These are phyloP conservation scores for Fusarium siculi DNA, from an alignment of 2,329 filamentous ascomycete genomes.

Conservation along the genomic window DNA sequence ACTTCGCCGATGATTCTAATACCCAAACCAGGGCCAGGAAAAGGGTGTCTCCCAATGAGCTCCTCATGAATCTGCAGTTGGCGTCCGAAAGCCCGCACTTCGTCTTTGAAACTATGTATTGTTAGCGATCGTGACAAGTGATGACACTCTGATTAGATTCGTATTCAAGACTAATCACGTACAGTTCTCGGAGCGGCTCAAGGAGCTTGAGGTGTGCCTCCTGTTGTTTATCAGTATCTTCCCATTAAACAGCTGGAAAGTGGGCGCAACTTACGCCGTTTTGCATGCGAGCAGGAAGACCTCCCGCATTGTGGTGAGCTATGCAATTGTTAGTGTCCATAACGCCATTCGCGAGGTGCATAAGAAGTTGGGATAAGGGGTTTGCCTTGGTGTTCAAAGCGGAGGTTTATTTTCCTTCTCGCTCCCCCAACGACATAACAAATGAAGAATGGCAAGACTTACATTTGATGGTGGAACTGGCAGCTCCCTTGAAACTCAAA, in stretches of 20 bases:
- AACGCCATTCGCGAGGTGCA: neutral
- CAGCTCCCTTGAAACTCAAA: slow-evolving; percentile 30
- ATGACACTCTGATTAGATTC: neutral
- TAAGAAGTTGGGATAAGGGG: neutral
- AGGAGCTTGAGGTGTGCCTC: slow-evolving; percentile 41
- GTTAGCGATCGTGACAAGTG: slow-evolving; percentile 12
- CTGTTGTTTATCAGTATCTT: slow-evolving; percentile 25
- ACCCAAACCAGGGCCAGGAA: slow-evolving; percentile 61
- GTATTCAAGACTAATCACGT: slow-evolving; percentile 4
- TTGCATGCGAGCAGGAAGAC: slow-evolving; percentile 36
- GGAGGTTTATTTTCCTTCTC: no score
- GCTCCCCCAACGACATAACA: neutral
- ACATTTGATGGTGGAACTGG: slow-evolving; percentile 5
- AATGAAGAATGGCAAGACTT: neutral
- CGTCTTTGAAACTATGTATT: slow-evolving; percentile 74
- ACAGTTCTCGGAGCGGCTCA: slow-evolving; percentile 59
- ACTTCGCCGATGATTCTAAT: slow-evolving; percentile 63
- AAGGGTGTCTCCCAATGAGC: slow-evolving; percentile 67
- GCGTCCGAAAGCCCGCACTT: slow-evolving; percentile 58
- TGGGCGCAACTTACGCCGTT: slow-evolving; percentile 16
- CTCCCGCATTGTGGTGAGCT: neutral
- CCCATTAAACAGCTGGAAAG: neutral
- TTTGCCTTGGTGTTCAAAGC: neutral
- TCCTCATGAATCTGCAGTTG: slow-evolving; percentile 47
- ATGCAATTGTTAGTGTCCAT: neutral